These are phyloP conservation scores for Mallotus nudiflorus DNA, from an alignment of 345 rosid genomes.

Conservation along the genomic window DNA sequence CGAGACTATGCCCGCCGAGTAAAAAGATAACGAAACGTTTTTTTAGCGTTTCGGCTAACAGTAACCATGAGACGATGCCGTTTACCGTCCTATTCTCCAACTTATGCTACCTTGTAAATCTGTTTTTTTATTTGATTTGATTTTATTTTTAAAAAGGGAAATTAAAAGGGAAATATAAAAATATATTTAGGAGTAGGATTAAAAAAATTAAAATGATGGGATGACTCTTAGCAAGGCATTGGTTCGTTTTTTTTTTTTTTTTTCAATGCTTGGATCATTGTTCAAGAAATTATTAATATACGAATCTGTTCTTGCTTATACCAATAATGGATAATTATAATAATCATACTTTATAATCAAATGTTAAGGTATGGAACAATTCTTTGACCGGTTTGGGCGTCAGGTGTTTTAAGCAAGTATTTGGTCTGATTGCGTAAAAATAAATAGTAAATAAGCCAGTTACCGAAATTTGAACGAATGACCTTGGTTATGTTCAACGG, in stretches of 20 bases:
- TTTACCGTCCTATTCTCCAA: neutral
- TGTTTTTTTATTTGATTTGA: neutral
- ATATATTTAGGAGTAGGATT: slow-evolving; percentile 22
- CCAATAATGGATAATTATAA: too few species aligned
- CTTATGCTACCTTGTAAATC: slow-evolving; percentile 7
- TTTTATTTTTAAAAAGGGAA: neutral
- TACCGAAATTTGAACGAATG: too few species aligned
- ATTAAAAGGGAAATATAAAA: neutral
- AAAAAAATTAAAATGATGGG: neutral
- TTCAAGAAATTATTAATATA: neutral
- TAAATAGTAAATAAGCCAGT: too few species aligned
- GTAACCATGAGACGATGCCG: neutral
- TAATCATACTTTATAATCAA: too few species aligned
- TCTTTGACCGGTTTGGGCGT: too few species aligned
- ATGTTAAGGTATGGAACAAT: too few species aligned
- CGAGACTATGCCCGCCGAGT: slow-evolving; percentile 32
- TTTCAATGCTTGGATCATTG: neutral
- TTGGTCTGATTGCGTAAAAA: too few species aligned
- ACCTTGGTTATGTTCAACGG: too few species aligned
- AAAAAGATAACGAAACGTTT: neutral
- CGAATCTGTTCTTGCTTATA: slow-evolving; percentile 3
- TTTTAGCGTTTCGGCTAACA: too few species aligned
- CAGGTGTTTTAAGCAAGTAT: too few species aligned
- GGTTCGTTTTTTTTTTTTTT: slow-evolving; percentile 5
- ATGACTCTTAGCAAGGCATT: neutral